These are phyloP conservation scores for Hanseniaspora lachancei DNA, from an alignment of 805 yeast genomes.

Conservation along the genomic window DNA sequence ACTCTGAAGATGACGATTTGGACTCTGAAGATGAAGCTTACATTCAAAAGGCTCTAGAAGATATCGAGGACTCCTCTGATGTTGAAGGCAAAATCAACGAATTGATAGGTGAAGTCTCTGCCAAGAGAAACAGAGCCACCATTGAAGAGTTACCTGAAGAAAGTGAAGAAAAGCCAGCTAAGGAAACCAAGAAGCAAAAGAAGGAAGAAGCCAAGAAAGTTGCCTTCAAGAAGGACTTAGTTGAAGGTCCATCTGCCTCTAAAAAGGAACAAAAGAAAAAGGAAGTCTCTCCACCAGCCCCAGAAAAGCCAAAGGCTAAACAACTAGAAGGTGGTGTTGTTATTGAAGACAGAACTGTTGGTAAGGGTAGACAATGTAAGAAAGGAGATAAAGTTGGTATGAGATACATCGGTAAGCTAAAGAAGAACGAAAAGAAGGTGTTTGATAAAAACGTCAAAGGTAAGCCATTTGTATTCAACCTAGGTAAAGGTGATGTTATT, in stretches of 20 bases:
- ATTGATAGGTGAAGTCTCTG: conserved; percentile 42
- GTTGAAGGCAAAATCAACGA: conserved; percentile 63
- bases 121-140: conserved; percentile 26
- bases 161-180: conserved; percentile 20
- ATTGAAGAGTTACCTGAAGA: conserved; percentile 25
- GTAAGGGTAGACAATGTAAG: conserved; percentile 81
- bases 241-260: conserved; percentile 6
- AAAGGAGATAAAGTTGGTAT: conserved; percentile 84
- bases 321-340: conserved; percentile 86
- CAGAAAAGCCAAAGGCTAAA: conserved; percentile 44
- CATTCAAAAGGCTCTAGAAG: conserved; percentile 40
- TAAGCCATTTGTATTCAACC: conserved; percentile 79
- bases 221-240: conserved; percentile 19
- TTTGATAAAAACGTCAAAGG: conserved; percentile 96
- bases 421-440: conserved; percentile 66
- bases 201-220: conserved; percentile 30
- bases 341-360: conserved; percentile 81
- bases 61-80: conserved; percentile 56
- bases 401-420: conserved; percentile 94
- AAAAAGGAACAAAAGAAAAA: conserved; percentile 14
- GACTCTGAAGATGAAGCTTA: conserved; percentile 26
- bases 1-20: conserved; percentile 40
- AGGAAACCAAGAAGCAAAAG: conserved; percentile 28
- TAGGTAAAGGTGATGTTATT: conserved; percentile 97
- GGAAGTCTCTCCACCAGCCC: conserved; percentile 16